Base-by-base conservation (phyloP, 2,329 filamentous ascomycete genomes). In the Sclerotiophoma versabilis region DNA sequence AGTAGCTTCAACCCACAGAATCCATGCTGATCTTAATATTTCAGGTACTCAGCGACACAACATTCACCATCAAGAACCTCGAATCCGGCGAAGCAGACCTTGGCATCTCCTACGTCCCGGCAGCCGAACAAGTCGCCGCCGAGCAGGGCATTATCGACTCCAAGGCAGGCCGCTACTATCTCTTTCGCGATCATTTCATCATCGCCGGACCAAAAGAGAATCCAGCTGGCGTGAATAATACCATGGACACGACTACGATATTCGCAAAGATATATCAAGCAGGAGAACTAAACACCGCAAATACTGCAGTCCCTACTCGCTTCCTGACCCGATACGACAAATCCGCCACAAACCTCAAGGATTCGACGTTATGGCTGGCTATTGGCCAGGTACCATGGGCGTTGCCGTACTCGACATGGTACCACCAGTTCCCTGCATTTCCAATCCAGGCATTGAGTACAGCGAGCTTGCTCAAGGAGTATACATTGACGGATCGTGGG, bases 361-460 rank as follows among this genome's bases (percentile, higher is more conserved):
- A 81, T 45, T 76, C 76, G 0, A 58, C 73, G 30, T 63, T 81
- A 2, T 82, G 79, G 78, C 72, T 77, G 4, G 64, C 66, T 0
- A 79, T 81, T 27, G 80, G 79, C 4, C 79, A 81, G 62, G 75
- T 78, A 3, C 78, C 79, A 0, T 81, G 79, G 79, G 76, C 77
- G 0, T 73, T 73, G 1, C 66, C 73, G 4, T 76, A 76, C 59
- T 78, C 79, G 0, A 75, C 70, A 1, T 81, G 79, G 79, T 81
- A 81, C 44, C 79, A 81, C 56, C 73, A 79, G 42, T 80, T 74
- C 58, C 75, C 77, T 5, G 73, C 74, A 0, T 82, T 78, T 52
- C 79, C 79, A 0, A 74, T 79, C 19, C 75, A 80, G 54, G 79
- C 79, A 3, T 63, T 82, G 2, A 75, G 65, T 0, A 76, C 76